Conservation (phyloP, 2,329 filamentous ascomycete genomes). For the Aspergillus jensenii region DNA sequence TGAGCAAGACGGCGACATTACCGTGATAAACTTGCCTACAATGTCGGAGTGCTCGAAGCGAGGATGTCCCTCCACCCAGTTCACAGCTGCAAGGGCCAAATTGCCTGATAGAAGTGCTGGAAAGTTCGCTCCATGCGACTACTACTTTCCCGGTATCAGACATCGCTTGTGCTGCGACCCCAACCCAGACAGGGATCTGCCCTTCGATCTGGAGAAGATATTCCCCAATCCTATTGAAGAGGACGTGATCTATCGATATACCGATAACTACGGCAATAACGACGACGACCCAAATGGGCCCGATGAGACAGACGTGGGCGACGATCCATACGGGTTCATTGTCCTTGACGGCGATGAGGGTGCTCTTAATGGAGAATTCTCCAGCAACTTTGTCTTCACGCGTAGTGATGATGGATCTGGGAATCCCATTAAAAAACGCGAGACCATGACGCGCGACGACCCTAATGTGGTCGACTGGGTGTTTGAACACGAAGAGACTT, state of each 20-base stretch:
- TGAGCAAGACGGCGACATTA: neutral
- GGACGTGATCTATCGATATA: neutral
- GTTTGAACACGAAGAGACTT: conserved; percentile 1
- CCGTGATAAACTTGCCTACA: neutral
- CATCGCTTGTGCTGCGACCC: neutral
- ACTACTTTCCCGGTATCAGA: neutral
- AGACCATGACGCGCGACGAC: neutral
- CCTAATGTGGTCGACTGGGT: neutral
- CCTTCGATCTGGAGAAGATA: neutral
- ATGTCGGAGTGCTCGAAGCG: neutral
- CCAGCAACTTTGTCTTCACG: neutral
- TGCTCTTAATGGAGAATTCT: neutral
- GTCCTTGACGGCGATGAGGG: neutral
- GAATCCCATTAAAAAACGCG: neutral
- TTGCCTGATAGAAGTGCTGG: neutral
- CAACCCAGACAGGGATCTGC: neutral
- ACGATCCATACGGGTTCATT: conserved; percentile 2
- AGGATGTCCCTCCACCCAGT: neutral
- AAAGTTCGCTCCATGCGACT: neutral
- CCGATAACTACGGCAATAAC: conserved; percentile 3
- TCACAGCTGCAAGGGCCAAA: neutral
- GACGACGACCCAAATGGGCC: neutral
- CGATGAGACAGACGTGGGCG: neutral
- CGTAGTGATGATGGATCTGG: neutral
- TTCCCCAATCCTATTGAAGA: neutral